Percentiles rank a stretch among this genome's conserved stretches.
Evolutionary conservation across 768 basidiomycete genomes (phyloP).

Genomic region (Trametes meyenii): DNA sequence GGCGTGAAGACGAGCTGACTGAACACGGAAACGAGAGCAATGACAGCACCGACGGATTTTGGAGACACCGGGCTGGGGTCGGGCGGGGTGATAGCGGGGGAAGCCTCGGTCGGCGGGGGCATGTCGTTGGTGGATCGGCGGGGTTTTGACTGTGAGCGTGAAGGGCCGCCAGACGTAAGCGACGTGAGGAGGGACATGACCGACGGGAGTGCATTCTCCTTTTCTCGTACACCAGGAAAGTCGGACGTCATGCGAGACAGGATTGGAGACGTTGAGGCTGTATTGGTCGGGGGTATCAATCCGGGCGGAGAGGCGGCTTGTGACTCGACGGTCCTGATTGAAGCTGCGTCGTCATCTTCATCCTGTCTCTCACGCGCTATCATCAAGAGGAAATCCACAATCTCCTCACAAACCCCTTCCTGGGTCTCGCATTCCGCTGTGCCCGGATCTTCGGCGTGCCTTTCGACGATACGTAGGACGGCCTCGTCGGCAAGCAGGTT

Average conservation of each 20-base stretch:
- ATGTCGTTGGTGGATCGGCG: slow-evolving; percentile 39
- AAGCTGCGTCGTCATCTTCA: slow-evolving; percentile 26
- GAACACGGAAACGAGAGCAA: slow-evolving; percentile 67
- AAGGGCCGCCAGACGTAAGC: slow-evolving; percentile 50
- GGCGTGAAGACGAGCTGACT: slow-evolving; percentile 73
- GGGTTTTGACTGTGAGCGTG: slow-evolving; percentile 60
- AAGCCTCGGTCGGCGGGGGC: slow-evolving; percentile 34
- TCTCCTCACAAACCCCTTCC: slow-evolving; percentile 24
- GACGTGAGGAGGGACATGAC: slow-evolving; percentile 70
- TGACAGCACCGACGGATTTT: slow-evolving; percentile 60
- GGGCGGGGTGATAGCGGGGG: slow-evolving; percentile 33
- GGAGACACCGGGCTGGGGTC: slow-evolving; percentile 28
- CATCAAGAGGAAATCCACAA: slow-evolving; percentile 24
- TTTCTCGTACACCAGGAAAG: slow-evolving; percentile 42
- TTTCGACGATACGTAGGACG: slow-evolving; percentile 64
- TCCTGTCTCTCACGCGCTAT: slow-evolving; percentile 24
- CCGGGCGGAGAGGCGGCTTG: slow-evolving; percentile 12
- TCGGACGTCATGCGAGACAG: slow-evolving; percentile 65
- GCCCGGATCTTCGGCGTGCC: slow-evolving; percentile 62
- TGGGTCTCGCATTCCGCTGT: slow-evolving; percentile 38
- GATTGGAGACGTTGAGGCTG: slow-evolving; percentile 49
- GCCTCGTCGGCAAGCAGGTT: slow-evolving; percentile 70
- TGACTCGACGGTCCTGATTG: slow-evolving; percentile 16
- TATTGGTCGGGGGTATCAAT: slow-evolving; percentile 13
- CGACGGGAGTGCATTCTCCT: slow-evolving; percentile 53